Evolutionary conservation across 192 early-diverging fungal species (phyloP), one percentile per base, ranked within the genome.

Genomic region (Backusella circina): DNA sequence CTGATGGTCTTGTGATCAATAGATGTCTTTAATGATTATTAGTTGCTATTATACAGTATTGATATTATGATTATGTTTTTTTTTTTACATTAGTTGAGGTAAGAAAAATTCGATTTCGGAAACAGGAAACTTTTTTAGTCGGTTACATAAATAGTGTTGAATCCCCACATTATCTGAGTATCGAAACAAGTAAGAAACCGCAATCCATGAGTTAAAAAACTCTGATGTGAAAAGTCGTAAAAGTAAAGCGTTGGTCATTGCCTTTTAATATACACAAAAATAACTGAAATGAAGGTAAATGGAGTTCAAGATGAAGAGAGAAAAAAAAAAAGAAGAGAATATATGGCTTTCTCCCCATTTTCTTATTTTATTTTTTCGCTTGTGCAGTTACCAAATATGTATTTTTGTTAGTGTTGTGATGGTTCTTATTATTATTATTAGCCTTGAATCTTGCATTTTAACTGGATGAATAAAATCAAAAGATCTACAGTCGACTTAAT

Each of bases 141-240:
- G 89, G 64, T 92, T 89, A 84, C 95, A 96, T 64, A 99, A 87
- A 74, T 98, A 99, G 77, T 96, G 91, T 66, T 99, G 95, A 47
- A 98, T 97, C 36, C 92, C 92, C 38, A 89, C 87, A 31, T 90
- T 88, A 71, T 93, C 89, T 32, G 94, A 91, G 82, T 99, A 95
- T 76, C 89, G 87, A 77, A 93, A 92, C 31, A 99, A 85, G 81
- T 99, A 99, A 44, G 89, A 92, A n/a, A 98, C 86, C 13, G 96
- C 96, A 75, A 97, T 88, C 88, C 95, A 95, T 50, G 91, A 84
- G 84, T 97, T 93, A 81, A 99, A 99, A 80, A 93, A 95, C 74
- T 96, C 93, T 72, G 92, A 94, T 37, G 93, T 89, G 81, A 95
- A 95, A 36, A 97, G 86, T 21, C 92, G 86, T 61, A 94, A 84